Base-by-base conservation (phyloP, 345 rosid genomes). In the Citrus medica region DNA sequence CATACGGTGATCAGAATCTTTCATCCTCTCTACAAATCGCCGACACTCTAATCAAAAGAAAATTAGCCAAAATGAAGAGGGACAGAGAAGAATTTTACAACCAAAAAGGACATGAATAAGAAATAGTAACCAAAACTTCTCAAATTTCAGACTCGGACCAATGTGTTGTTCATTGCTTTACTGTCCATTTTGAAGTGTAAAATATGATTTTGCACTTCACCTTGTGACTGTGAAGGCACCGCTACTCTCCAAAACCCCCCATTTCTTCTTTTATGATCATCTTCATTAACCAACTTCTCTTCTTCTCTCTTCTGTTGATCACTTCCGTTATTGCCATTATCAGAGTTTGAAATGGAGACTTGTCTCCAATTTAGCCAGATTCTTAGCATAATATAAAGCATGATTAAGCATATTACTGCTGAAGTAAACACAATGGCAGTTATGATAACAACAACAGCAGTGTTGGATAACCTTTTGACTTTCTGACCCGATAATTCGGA, bases 301-400 rank as follows among this genome's bases (percentile, higher is more conserved):
- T 66, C 70, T 66, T 66, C 85, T 75, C 79, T 85, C 79, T 73
- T 85, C 12, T 76, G 85, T 33, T 76, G 84, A 60, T 88, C 89
- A 60, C 60, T 73, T 17, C 79, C 72, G 1, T 37, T 82, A 42
- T 28, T 65, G 6, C 85, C 83, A 8, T 46, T 46, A 46, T 82
- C 87, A 46, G 83, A 81, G 67, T 76, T 89, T 37, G 86, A 83
- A 62, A 88, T 75, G 17, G 81, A 73, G 28, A 87, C 89, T 78
- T 77, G 80, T 76, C 90, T 84, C 94, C 91, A 88, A 7, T 88
- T 89, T 61, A 83, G 82, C 93, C 97, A 90, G 51, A 92, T 89
- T 82, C 89, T 89, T 9, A 89, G 76, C 93, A 92, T 92, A 35
- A 87, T 82, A 70, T 89, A 92, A 69, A 92, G 59, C 92, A 92